These are phyloP conservation scores for Neurospora sp. DNA, from an alignment of 495 filamentous ascomycete species.

Conservation along the genomic window DNA sequence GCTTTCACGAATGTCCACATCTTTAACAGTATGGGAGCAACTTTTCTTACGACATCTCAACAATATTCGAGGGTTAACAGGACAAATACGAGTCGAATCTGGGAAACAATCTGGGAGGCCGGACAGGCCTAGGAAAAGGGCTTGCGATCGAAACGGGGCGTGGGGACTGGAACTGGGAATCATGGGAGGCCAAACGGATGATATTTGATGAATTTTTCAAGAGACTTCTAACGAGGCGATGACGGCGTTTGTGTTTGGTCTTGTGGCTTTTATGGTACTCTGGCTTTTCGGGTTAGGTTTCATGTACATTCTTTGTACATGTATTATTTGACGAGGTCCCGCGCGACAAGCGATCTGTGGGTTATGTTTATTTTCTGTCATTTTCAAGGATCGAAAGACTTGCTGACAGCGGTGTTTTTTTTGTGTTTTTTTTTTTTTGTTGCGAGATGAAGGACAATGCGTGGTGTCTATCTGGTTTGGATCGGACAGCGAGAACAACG, in stretches of 20 bases:
- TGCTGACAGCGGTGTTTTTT: neutral
- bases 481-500: neutral
- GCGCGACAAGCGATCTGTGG: neutral
- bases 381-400: neutral
- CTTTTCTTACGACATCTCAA: neutral
- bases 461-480: neutral
- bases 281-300: neutral
- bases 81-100: neutral
- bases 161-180: neutral
- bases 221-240: neutral
- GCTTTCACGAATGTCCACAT: neutral
- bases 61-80: neutral
- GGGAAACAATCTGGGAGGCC: neutral
- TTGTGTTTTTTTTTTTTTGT: neutral
- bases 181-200: neutral
- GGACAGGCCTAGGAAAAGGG: neutral
- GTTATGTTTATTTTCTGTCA: neutral
- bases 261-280: neutral
- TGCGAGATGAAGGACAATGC: neutral
- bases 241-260: neutral
- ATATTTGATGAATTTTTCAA: neutral
- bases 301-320: neutral
- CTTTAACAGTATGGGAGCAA: neutral
- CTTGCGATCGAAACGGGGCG: neutral
- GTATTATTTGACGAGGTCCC: neutral